phyloP scores from a whole-genome alignment of 2,329 filamentous ascomycete genomes.

The Curvularia sp. region DNA sequence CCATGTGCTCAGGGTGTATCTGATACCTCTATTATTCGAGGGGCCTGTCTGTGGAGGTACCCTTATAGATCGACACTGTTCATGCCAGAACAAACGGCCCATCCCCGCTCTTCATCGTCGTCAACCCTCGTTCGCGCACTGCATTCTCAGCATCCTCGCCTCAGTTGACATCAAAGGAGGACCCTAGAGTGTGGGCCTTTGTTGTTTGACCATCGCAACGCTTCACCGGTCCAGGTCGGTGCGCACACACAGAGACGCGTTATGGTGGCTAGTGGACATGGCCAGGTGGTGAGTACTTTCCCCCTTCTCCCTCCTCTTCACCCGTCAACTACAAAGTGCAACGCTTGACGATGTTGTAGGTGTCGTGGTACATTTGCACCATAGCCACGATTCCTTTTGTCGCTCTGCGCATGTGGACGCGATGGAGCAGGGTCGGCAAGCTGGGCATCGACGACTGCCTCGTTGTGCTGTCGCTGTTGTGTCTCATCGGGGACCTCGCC shows the following conservation, averaged over 20 bases:
- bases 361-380: constrained; percentile 50
- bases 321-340: neutral
- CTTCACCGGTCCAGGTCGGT: constrained; percentile 8
- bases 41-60: constrained; percentile 6
- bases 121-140: neutral
- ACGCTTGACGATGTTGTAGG: constrained; percentile 19
- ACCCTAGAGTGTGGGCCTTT: neutral
- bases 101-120: constrained; percentile 2
- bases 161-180: neutral
- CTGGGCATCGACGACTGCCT: constrained; percentile 45
- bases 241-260: neutral
- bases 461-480: constrained; percentile 39
- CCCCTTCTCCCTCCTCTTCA: neutral
- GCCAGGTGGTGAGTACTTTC: constrained; percentile 33
- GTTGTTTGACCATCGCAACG: constrained; percentile 2
- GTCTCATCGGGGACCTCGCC: constrained; percentile 34
- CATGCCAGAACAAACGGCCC: neutral
- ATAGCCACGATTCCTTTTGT: constrained; percentile 39
- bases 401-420: constrained; percentile 37
- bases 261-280: constrained; percentile 24
- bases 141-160: neutral
- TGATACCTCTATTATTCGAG: constrained; percentile 3
- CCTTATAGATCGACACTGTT: constrained; percentile 13
- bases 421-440: constrained; percentile 37
- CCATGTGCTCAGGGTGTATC: neutral